phyloP scores from a whole-genome alignment of 768 basidiomycete genomes.

The Phanerochaete carnosa region DNA sequence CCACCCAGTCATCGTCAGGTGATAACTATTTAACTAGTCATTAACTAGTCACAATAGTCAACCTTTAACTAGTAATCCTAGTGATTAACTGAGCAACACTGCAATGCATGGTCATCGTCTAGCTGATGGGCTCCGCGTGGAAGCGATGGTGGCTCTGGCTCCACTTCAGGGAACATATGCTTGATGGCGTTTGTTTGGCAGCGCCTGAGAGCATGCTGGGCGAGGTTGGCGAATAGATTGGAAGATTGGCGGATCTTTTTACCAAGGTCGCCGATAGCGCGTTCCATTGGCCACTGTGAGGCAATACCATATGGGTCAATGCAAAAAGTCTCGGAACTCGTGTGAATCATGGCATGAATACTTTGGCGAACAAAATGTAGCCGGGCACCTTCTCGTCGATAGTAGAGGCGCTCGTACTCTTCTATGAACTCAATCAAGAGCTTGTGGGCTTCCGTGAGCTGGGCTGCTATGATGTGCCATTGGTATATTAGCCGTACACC shows the following conservation, averaged over 20 bases:
- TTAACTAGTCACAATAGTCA: too few species aligned
- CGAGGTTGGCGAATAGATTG: constrained; percentile 24
- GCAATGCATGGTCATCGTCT: constrained; percentile 23
- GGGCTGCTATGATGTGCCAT: not conserved
- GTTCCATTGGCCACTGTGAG: constrained; percentile 24
- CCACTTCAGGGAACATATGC: constrained; percentile 20
- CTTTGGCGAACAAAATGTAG: constrained; percentile 34
- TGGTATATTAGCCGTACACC: constrained; percentile 23
- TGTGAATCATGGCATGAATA: constrained; percentile 31
- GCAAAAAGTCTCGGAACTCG: constrained; percentile 19
- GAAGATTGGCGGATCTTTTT: constrained; percentile 24
- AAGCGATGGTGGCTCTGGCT: not conserved
- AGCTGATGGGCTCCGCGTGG: constrained; percentile 15
- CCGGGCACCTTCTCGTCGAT: constrained; percentile 19
- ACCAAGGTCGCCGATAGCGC: constrained; percentile 22
- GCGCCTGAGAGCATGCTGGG: constrained; percentile 16
- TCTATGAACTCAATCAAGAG: constrained; percentile 24
- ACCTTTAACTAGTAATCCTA: too few species aligned
- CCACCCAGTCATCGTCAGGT: too few species aligned
- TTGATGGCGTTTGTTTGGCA: constrained; percentile 24
- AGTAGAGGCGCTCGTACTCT: constrained; percentile 36
- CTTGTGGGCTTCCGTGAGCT: constrained; percentile 22
- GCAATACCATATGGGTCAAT: constrained; percentile 13
- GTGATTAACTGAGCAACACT: too few species aligned
- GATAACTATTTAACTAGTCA: too few species aligned